Evolutionary conservation across 257 asterid genomes (phyloP), one percentile per base, ranked within the genome.

Genomic region (Leonotis leonurus): DNA sequence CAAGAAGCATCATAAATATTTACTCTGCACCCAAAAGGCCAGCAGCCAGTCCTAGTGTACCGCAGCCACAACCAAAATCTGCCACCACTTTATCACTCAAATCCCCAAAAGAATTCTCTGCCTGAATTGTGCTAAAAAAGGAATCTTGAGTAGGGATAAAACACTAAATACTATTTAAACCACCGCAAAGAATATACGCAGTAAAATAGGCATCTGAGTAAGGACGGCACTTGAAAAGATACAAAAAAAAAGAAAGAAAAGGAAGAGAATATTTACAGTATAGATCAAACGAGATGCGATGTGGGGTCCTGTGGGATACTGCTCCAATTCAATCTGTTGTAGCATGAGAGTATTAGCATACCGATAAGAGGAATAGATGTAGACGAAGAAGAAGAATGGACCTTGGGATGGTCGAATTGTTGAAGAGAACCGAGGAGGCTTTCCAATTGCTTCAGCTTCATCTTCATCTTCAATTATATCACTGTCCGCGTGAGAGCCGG

Each of bases 1-100:
- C 43, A 26, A 60, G 25, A 26, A 49, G 3, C 17, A 46, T 9
- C 46, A 4, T 10, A 33, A 43, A 62, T 45, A 81, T 82, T 73
- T 36, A 91, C 98, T 83, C 81, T 33, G 99, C 96, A 56, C 87
- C 96, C 80, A 92, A 75, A 65, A 92, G 95, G 56, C 73, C 91
- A 74, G 99, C 96, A 60, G 94, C 97, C 70, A 92, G 75, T 68
- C 99, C 96, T 25, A 89, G 80, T 13, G 99, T 87, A 71, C 99
- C 97, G 56, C 94, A 89, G 12, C 99, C 99, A 73, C 99, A 89
- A 41, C 99, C 99, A 73, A 92, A 89, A 83, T 92, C 99, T 5
- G 95, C 97, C 46, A 92, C 99, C 56, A 87, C 94, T 69, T 89
- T 92, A 75, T 73, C 73, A 16, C 75, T 72, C 69, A 92, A 89